A percentile compares a stretch with the other conserved stretches of the same genome.
These are phyloP conservation scores for Dysphania ambrosioides DNA, from an alignment of 148 eudicot genomes.

Conservation along the genomic window DNA sequence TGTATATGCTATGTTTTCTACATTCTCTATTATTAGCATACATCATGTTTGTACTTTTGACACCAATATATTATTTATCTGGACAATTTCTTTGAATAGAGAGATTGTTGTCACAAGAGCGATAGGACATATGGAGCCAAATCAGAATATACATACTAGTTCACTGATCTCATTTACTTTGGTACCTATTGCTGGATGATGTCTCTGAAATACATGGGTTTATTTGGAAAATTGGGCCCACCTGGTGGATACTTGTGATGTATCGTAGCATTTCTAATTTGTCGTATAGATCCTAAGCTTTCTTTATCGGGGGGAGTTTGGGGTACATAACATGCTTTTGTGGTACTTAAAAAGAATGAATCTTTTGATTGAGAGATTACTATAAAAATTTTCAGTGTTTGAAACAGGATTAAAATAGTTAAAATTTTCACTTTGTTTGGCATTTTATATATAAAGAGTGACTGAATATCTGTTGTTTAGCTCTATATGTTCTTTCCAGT, in stretches of 20 bases:
- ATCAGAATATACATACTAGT: background rate
- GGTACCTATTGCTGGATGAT: background rate
- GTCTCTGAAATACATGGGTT: background rate
- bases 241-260: background rate
- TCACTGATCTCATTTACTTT: background rate
- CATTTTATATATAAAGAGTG: background rate
- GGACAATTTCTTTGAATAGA: background rate
- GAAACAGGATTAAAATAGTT: background rate
- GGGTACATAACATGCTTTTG: background rate
- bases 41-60: background rate
- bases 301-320: background rate
- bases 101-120: background rate
- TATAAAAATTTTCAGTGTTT: background rate
- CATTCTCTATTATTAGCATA: background rate
- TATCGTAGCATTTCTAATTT: background rate
- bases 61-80: background rate
- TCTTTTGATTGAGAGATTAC: background rate
- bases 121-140: background rate
- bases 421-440: slow-evolving; percentile 1
- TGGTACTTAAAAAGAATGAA: background rate
- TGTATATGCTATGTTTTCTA: background rate
- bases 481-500: slow-evolving; percentile 47
- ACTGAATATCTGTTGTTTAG: background rate
- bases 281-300: background rate
- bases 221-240: background rate